A percentile compares a stretch with the other conserved stretches of the same genome.
These are phyloP conservation scores for Colletotrichum echinochloae DNA, from an alignment of 2,329 filamentous ascomycete species.

Conservation along the genomic window DNA sequence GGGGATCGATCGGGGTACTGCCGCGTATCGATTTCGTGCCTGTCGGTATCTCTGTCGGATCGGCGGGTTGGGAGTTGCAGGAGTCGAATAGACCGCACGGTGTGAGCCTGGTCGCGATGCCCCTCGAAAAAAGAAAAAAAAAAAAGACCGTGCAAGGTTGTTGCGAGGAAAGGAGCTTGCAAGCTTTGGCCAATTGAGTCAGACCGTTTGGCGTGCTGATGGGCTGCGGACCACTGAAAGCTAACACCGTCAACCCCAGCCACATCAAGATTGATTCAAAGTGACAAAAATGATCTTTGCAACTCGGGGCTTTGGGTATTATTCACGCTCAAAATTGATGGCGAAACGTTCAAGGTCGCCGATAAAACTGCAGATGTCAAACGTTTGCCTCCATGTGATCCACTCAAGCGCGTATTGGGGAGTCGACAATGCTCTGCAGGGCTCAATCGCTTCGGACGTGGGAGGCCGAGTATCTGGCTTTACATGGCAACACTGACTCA, in stretches of 20 bases:
- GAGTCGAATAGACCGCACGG: background rate
- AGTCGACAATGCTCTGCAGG: background rate
- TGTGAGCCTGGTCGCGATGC: slow-evolving; percentile 13
- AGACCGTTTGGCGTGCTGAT: background rate
- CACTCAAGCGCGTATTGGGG: background rate
- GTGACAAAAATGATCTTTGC: background rate
- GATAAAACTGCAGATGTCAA: background rate
- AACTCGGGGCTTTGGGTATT: background rate
- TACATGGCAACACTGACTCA: background rate
- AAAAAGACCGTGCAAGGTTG: slow-evolving; percentile 7
- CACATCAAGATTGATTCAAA: background rate
- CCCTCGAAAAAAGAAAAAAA: background rate
- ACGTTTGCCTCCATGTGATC: background rate
- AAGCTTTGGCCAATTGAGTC: slow-evolving; percentile 18
- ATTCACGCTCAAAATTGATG: background rate
- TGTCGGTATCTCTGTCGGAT: background rate
- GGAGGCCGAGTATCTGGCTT: background rate
- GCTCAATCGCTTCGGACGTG: background rate
- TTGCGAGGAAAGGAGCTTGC: background rate
- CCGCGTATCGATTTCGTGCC: background rate
- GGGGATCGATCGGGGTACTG: background rate
- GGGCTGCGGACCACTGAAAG: background rate
- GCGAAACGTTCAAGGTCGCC: background rate
- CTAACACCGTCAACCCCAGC: background rate
- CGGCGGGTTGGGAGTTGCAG: background rate